These are phyloP conservation scores for Aegilops umbellulata DNA, from an alignment of 176 grass and related monocot species.

Conservation along the genomic window DNA sequence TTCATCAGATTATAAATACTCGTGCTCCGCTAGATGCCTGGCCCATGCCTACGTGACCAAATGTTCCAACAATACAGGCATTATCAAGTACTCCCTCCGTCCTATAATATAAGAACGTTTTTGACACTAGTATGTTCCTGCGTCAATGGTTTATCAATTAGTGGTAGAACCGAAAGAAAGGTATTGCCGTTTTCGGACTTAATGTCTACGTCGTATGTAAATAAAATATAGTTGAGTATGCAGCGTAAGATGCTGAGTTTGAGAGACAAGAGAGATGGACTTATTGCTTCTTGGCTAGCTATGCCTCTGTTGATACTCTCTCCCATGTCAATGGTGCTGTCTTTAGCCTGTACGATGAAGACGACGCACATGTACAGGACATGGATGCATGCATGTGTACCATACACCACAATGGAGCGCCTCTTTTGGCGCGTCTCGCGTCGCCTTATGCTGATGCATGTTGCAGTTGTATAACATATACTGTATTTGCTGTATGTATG, in stretches of 20 bases:
- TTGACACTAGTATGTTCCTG: too few species aligned
- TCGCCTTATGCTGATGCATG: neutral
- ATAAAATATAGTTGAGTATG: too few species aligned
- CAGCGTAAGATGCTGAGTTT: too few species aligned
- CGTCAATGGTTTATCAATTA: neutral
- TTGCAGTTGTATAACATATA: neutral
- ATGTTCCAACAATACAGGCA: neutral
- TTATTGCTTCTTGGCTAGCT: slow-evolving; percentile 26
- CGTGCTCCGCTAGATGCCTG: slow-evolving; percentile 11
- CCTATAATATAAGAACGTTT: too few species aligned
- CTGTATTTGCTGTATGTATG: neutral
- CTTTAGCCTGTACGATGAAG: slow-evolving; percentile 10
- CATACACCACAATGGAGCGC: slow-evolving; percentile 14
- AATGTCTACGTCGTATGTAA: too few species aligned
- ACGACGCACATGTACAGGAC: slow-evolving; percentile 9
- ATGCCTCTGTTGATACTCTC: slow-evolving; percentile 11
- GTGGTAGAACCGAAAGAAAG: neutral
- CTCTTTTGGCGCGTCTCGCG: slow-evolving; percentile 20
- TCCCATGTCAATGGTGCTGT: neutral
- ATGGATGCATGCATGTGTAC: neutral
- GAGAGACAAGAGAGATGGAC: neutral
- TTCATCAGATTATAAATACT: neutral
- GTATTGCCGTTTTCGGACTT: neutral
- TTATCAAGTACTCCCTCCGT: neutral
- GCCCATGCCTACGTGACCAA: neutral